Base-by-base conservation (phyloP, 2,329 filamentous ascomycete genomes). In the Aspergillus thermomutatus region DNA sequence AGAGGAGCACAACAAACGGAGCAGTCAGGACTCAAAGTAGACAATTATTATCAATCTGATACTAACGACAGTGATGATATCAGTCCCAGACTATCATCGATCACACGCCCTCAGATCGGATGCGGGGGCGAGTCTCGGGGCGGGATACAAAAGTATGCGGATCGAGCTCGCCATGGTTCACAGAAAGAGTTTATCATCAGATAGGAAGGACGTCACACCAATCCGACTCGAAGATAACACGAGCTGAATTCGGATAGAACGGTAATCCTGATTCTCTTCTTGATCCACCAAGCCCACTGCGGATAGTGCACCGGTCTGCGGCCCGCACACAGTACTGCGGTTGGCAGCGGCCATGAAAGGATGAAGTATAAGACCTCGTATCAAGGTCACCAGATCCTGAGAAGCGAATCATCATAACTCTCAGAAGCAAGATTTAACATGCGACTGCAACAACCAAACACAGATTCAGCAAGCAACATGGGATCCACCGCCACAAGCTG, bases 401-500 rank as follows among this genome's bases (percentile, higher is more conserved):
- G 5, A 4, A 37, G 7, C 14, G 14, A 37, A 37, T 37, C 31
- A 17, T 14, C 31, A 37, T 3, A 14, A 14, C 5, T 17, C 11
- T 5, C 14, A 17, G 17, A 7, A 37, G 27, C 9, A n/a, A n/a
- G 7, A 37, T 3, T 1, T 14, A 37, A 37, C 31, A 37, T 37
- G 31, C 31, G 31, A 37, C 31, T 37, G 5, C 31, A 17, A 37
- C 31, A 37, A 2, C 5, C 31, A 11, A 5, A 43, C 19, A 11
- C 21, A 11, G 40, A 43, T 7, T 43, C 40, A 10, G 21, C 40
- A 10, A 37, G 31, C 31, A 37, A 37, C 14, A 37, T 37, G 5
- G 14, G 31, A 17, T 17, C 28, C 4, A 14, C 28, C 28, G 28
- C 10, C 28, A 41, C 40, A 19, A 6, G 57, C 52, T 84, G 81